Percentiles rank a stretch among this genome's conserved stretches.
These are phyloP conservation scores for Leishmania tarentolae DNA, from an alignment of 208 protist species.

Conservation along the genomic window DNA sequence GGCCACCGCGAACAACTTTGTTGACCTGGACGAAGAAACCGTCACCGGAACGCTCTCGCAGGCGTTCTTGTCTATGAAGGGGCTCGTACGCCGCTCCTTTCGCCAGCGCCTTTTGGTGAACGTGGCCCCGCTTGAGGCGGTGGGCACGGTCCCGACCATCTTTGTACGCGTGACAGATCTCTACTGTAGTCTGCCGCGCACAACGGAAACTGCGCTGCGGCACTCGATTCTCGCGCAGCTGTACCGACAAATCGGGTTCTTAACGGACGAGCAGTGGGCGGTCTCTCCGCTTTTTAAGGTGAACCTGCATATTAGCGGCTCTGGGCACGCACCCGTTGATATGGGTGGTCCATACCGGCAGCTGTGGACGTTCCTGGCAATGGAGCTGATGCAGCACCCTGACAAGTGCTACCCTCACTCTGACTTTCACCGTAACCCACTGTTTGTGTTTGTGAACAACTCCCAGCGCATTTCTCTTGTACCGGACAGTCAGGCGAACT, in stretches of 20 bases:
- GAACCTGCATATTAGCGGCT: constrained; percentile 77
- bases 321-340: constrained; percentile 81
- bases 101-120: constrained; percentile 71
- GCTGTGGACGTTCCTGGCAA: constrained; percentile 86
- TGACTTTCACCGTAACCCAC: constrained; percentile 84
- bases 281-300: constrained; percentile 84
- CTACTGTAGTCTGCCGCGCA: constrained; percentile 75
- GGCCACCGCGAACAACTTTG: constrained; percentile 83
- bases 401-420: constrained; percentile 85
- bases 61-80: constrained; percentile 84
- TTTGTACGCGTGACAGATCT: constrained; percentile 78
- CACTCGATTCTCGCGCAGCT: constrained; percentile 86
- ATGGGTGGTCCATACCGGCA: constrained; percentile 91
- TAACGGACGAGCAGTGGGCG: constrained; percentile 61
- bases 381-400: constrained; percentile 89
- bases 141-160: constrained; percentile 43
- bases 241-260: constrained; percentile 86
- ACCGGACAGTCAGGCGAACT: constrained; percentile 75
- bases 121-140: constrained; percentile 66
- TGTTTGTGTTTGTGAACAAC: constrained; percentile 88
- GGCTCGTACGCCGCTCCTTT: constrained; percentile 80
- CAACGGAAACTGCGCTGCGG: constrained; percentile 71
- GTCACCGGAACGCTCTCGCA: constrained; percentile 65
- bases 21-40: constrained; percentile 81
- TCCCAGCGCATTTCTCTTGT: constrained; percentile 84